These are phyloP conservation scores for Neonectria sp. DNA, from an alignment of 2,329 filamentous ascomycete species.

Conservation along the genomic window DNA sequence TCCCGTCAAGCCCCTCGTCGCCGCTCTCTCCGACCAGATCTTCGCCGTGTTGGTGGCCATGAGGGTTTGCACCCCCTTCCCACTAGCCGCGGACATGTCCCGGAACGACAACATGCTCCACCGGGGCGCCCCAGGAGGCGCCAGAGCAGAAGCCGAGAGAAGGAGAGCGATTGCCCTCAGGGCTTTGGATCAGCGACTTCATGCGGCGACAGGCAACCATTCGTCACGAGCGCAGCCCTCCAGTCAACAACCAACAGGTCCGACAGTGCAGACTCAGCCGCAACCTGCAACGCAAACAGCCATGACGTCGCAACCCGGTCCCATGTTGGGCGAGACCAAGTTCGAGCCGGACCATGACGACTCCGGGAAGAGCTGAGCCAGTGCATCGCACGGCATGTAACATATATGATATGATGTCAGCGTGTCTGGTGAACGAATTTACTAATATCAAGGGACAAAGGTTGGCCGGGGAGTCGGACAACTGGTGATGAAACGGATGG, in stretches of 20 bases:
- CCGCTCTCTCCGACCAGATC: constrained; percentile 75
- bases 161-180: constrained; percentile 90
- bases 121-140: constrained; percentile 74
- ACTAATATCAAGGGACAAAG: constrained; percentile 28
- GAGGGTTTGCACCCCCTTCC: constrained; percentile 88
- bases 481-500: constrained; percentile 16
- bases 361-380: constrained; percentile 48
- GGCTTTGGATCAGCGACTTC: constrained; percentile 91
- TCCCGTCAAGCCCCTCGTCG: constrained; percentile 82
- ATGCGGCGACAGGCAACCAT: constrained; percentile 79
- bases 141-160: constrained; percentile 92
- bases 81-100: constrained; percentile 83
- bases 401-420: constrained; percentile 11
- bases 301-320: constrained; percentile 69
- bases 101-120: constrained; percentile 73
- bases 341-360: constrained; percentile 76
- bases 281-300: constrained; percentile 69
- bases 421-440: constrained; percentile 36
- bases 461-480: constrained; percentile 14
- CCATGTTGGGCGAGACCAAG: constrained; percentile 78
- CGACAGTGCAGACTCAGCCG: constrained; percentile 71
- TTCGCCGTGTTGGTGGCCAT: constrained; percentile 83
- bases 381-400: constrained; percentile 13
- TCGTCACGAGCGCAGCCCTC: constrained; percentile 49
- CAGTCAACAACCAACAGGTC: constrained; percentile 62